Conservation (phyloP, 2,329 filamentous ascomycete species). For the Ambrosiella beaveri region DNA sequence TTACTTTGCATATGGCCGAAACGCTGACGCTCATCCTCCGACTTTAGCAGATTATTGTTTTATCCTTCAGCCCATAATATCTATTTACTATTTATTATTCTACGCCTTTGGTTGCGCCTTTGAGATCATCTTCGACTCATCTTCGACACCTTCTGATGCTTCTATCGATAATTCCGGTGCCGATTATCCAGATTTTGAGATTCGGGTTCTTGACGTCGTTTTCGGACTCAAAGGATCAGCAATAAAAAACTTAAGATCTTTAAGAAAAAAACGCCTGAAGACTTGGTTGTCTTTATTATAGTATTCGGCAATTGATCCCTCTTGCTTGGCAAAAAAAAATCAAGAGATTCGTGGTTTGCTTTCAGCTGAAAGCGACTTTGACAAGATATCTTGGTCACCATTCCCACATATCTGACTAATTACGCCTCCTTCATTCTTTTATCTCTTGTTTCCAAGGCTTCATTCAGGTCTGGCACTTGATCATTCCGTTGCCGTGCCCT, state of each 20-base stretch:
- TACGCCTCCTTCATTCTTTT: background rate
- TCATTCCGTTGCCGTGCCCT: background rate
- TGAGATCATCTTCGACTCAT: too few relatives aligned
- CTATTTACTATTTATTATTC: background rate
- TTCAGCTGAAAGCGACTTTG: background rate
- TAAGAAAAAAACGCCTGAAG: background rate
- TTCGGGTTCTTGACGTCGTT: too few relatives aligned
- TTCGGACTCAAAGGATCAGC: too few relatives aligned
- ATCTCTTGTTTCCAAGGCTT: background rate
- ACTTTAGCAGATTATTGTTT: background rate
- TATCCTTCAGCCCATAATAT: background rate
- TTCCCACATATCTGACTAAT: background rate
- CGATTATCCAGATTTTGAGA: too few relatives aligned
- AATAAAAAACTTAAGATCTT: too few relatives aligned
- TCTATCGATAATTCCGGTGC: too few relatives aligned
- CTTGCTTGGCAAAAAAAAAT: background rate
- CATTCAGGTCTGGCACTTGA: background rate
- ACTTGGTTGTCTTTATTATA: background rate
- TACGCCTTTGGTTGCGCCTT: background rate
- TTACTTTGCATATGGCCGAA: background rate
- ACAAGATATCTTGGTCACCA: background rate
- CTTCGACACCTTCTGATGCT: too few relatives aligned
- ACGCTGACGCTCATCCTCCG: background rate
- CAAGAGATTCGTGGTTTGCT: background rate
- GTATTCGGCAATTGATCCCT: background rate